A percentile compares a stretch with the other conserved stretches of the same genome.
These are phyloP conservation scores for Alternaria atra DNA, from an alignment of 2,329 filamentous ascomycete genomes.

Conservation along the genomic window DNA sequence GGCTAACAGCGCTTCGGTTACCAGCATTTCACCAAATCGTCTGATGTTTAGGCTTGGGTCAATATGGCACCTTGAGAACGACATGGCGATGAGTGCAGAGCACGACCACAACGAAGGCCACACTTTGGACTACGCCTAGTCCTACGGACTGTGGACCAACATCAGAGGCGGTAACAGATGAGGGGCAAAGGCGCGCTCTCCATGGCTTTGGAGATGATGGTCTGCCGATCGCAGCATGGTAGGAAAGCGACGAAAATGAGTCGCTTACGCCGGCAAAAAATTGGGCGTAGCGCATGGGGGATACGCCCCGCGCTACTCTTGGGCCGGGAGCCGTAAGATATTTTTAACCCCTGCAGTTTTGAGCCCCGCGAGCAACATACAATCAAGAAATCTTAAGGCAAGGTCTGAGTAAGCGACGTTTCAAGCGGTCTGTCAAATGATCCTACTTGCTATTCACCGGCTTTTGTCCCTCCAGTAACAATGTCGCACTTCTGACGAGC, in stretches of 20 bases:
- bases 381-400: conserved; percentile 2
- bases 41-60: conserved; percentile 5
- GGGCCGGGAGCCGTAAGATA: conserved; percentile 16
- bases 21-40: conserved; percentile 25
- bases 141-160: conserved; percentile 34
- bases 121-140: conserved; percentile 7
- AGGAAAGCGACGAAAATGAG: conserved; percentile 21
- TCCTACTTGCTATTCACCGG: background rate
- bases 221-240: conserved; percentile 36
- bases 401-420: conserved; percentile 20
- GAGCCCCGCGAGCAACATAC: conserved; percentile 6
- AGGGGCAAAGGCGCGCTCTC: conserved; percentile 29
- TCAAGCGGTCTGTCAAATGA: conserved; percentile 4
- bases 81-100: background rate
- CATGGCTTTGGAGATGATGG: conserved; percentile 38
- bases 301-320: conserved; percentile 21
- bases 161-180: conserved; percentile 38
- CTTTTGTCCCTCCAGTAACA: conserved; percentile 5
- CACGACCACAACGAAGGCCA: conserved; percentile 18
- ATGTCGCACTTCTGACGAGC: conserved; percentile 1
- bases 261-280: conserved; percentile 25
- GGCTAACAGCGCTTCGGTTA: conserved; percentile 23
- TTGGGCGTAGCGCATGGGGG: conserved; percentile 14
- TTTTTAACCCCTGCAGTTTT: conserved; percentile 10
- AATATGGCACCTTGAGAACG: background rate